These are phyloP conservation scores for Wallemia hederae DNA, from an alignment of 1,284 basidiomycete species.

Conservation along the genomic window DNA sequence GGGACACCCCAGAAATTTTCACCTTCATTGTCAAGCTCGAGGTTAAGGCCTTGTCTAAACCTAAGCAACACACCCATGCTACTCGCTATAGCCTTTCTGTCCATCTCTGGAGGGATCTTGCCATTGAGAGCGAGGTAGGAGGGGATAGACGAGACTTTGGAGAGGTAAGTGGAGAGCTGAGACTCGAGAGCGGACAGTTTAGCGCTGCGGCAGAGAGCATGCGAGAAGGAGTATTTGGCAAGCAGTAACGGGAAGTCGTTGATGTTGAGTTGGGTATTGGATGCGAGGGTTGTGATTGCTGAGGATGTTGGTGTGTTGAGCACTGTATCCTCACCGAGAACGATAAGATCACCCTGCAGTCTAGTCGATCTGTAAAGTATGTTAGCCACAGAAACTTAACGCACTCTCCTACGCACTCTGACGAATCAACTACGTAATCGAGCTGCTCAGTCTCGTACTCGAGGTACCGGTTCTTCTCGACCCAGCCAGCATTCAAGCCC, in stretches of 20 bases:
- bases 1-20: slow-evolving; percentile 69
- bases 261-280: slow-evolving; percentile 19
- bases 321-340: slow-evolving; percentile 29
- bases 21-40: slow-evolving; percentile 24
- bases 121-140: slow-evolving; percentile 42
- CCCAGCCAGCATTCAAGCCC: not conserved
- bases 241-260: slow-evolving; percentile 27
- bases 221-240: slow-evolving; percentile 61
- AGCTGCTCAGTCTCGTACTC: not conserved
- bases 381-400: not conserved
- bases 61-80: slow-evolving; percentile 65
- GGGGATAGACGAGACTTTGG: slow-evolving; percentile 45
- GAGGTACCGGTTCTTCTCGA: not conserved
- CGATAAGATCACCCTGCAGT: slow-evolving; percentile 61
- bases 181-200: slow-evolving; percentile 53
- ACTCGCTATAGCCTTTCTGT: slow-evolving; percentile 45
- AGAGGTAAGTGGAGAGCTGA: slow-evolving; percentile 47
- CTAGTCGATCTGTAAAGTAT: slow-evolving; percentile 32
- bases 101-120: slow-evolving; percentile 33
- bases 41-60: slow-evolving; percentile 58
- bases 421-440: not conserved
- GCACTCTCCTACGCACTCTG: not conserved
- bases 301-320: not conserved
- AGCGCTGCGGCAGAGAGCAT: slow-evolving; percentile 60
- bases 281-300: slow-evolving; percentile 18